Base-by-base conservation (phyloP, 495 filamentous ascomycete species). In the Aspergillus heteromorphus region DNA sequence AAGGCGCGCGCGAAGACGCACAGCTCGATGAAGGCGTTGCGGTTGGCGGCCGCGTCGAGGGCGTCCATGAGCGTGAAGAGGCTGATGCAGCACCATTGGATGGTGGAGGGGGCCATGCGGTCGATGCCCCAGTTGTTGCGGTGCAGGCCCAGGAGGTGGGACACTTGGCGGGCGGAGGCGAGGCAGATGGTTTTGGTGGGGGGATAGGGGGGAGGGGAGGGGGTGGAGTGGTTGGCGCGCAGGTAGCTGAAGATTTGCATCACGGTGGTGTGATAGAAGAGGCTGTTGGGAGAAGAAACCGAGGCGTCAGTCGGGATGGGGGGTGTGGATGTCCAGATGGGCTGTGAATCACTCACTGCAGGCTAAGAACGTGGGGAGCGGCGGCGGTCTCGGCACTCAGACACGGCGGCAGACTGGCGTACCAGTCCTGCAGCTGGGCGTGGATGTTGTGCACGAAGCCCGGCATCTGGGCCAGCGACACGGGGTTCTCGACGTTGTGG, bases 61-160 rank as follows among this genome's bases (percentile, higher is more conserved):
- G 57, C 54, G 5, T 59, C 59, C 6, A 75, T 59, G 0, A 75
- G 57, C 0, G 65, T 64, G 34, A 66, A 68, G 27, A 71, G 57
- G 8, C 61, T 55, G 3, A 67, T 62, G 9, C 61, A 63, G 20
- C 64, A 56, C 61, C 66, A 71, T 18, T 74, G 69, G n/a, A 66
- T 53, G 4, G 60, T 64, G 6, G 54, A 64, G 1, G 61, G 57
- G 7, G 63, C 56, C 55, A 67, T 62, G 21, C 63, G 59, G 21
- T 70, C 63, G n/a, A 64, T 63, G 16, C 67, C 58, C 65, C 65
- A 68, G 41, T 60, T 52, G 5, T 58, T 36, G 27, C 62, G 67
- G 29, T 68, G 65, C 6, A 63, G 51, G 16, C 40, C 48, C 11
- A 69, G 51, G 5, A 67, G 56, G 6, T 59, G 16, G 16, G 62